Percentiles rank a stretch among this genome's conserved stretches.
phyloP scores from a whole-genome alignment of 805 yeast genomes.

The Priceomyces haplophilus region DNA sequence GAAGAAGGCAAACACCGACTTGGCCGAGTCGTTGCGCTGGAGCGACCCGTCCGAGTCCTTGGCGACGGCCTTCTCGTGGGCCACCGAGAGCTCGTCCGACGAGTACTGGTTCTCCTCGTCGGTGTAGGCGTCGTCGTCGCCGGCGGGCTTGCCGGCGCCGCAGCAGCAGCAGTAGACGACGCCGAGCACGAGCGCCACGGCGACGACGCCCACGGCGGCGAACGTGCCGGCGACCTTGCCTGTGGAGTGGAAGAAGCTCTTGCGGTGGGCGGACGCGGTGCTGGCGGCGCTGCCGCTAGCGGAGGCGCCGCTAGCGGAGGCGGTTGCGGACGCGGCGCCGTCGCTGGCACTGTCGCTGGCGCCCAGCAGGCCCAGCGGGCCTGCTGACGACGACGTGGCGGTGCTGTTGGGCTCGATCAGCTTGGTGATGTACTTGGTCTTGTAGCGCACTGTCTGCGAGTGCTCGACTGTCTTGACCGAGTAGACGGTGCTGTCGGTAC shows the following conservation, averaged over 20 bases:
- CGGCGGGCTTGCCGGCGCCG: slow-evolving; percentile 15
- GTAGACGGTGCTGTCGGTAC: slow-evolving; percentile 13
- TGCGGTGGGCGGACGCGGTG: slow-evolving; percentile 6
- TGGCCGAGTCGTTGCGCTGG: slow-evolving; percentile 34
- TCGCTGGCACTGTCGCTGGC: not conserved
- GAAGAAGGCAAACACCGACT: slow-evolving; percentile 31
- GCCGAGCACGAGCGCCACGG: slow-evolving; percentile 40
- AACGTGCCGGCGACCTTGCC: slow-evolving; percentile 88
- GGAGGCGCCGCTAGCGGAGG: not conserved
- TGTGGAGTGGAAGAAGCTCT: slow-evolving; percentile 58
- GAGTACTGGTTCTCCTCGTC: slow-evolving; percentile 41
- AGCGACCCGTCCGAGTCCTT: slow-evolving; percentile 10
- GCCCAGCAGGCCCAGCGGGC: no score
- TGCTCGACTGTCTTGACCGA: slow-evolving; percentile 17
- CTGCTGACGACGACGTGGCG: slow-evolving; percentile 5
- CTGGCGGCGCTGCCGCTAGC: not conserved
- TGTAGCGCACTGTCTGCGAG: slow-evolving; percentile 7
- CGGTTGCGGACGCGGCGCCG: no score
- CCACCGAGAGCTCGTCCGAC: slow-evolving; percentile 27
- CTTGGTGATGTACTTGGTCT: slow-evolving; percentile 16
- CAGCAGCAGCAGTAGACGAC: slow-evolving; percentile 42
- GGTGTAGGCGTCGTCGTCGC: slow-evolving; percentile 24
- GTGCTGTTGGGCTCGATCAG: not conserved
- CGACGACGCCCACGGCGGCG: slow-evolving; percentile 71
- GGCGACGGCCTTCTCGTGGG: slow-evolving; percentile 17